A percentile compares a stretch with the other conserved stretches of the same genome.
Evolutionary conservation across 805 yeast genomes (phyloP).

Genomic region (Deakozyma indianensis): DNA sequence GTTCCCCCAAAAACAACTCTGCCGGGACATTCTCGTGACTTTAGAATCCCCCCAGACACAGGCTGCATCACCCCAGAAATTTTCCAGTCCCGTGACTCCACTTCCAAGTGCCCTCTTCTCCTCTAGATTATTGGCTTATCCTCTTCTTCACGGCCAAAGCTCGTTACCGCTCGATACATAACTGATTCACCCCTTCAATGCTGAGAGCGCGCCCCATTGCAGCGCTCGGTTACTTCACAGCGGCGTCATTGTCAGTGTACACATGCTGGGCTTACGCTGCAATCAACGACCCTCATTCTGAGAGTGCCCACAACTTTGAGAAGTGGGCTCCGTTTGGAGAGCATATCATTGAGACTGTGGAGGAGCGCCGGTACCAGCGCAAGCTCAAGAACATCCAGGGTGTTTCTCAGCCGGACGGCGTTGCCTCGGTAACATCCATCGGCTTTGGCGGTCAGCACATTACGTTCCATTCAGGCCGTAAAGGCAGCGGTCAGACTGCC

Average conservation of each 20-base stretch:
- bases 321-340: conserved; percentile 1
- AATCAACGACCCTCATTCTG: not conserved
- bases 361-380: conserved; percentile 1
- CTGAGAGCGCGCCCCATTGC: not conserved
- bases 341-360: not conserved
- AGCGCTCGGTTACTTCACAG: not conserved
- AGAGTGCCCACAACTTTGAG: not conserved
- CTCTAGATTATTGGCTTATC: too few species aligned
- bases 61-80: too few species aligned
- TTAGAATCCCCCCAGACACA: too few species aligned
- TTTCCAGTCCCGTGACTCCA: too few species aligned
- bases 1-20: too few species aligned
- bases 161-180: too few species aligned
- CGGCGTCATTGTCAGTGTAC: conserved; percentile 2
- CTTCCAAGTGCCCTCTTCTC: too few species aligned
- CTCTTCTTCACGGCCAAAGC: too few species aligned
- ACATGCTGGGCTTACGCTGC: not conserved
- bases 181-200: too few species aligned
- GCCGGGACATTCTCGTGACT: too few species aligned
- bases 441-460: conserved; percentile 1
- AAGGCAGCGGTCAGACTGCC: not conserved
- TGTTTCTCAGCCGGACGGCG: not conserved
- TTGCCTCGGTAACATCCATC: not conserved
- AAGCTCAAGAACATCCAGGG: not conserved
- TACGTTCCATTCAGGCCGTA: not conserved